Conservation (phyloP, 345 rosid genomes). For the Salix udensis region DNA sequence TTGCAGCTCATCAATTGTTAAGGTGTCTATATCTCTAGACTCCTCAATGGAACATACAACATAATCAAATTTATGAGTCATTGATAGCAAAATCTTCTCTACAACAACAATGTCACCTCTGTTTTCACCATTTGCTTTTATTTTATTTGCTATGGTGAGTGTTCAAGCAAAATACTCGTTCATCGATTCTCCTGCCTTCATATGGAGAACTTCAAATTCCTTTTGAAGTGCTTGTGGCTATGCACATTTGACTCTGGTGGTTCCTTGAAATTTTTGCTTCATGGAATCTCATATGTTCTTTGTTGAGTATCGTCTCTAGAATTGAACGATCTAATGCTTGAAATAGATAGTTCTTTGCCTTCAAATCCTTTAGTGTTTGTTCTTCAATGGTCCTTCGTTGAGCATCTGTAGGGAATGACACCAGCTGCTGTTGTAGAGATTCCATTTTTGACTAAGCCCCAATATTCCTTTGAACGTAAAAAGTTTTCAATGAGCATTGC, state of each 20-base stretch:
- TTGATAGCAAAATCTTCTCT: too few species aligned
- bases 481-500: background rate
- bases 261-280: background rate
- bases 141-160: too few species aligned
- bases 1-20: background rate
- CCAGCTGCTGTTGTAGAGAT: background rate
- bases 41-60: too few species aligned
- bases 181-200: too few species aligned
- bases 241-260: background rate
- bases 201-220: background rate
- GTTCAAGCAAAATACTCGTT: too few species aligned
- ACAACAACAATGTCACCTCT: too few species aligned
- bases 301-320: too few species aligned
- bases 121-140: too few species aligned
- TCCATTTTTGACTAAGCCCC: background rate
- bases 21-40: background rate
- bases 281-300: background rate
- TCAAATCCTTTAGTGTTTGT: too few species aligned
- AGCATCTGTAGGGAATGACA: background rate
- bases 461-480: background rate
- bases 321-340: too few species aligned
- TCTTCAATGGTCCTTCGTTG: background rate
- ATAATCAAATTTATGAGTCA: too few species aligned
- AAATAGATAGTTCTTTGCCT: too few species aligned
- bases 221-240: background rate